Conservation (phyloP, 306 rosid genomes). For the Oemleria cerasiformis region DNA sequence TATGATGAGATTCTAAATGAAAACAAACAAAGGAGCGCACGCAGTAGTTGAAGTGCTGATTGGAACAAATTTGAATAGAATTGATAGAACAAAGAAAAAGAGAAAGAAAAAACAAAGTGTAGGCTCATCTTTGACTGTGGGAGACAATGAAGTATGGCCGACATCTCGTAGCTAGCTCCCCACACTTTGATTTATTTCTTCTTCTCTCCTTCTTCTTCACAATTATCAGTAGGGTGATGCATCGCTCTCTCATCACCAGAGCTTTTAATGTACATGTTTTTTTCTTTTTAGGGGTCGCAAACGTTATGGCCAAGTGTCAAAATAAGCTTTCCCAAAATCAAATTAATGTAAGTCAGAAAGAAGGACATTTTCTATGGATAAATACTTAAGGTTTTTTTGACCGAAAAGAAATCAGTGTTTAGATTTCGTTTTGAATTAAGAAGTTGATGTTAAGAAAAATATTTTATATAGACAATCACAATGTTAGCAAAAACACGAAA, state of each 20-base stretch:
- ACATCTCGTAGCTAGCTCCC: slow-evolving; percentile 26
- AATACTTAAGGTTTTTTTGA: too few species aligned
- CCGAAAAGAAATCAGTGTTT: too few species aligned
- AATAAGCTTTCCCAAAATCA: too few species aligned
- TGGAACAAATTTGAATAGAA: slow-evolving; percentile 31
- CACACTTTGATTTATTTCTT: background rate
- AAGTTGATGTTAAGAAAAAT: too few species aligned
- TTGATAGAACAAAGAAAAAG: background rate
- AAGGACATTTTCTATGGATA: too few species aligned
- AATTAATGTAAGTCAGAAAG: too few species aligned
- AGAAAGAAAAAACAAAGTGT: background rate
- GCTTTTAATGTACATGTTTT: background rate
- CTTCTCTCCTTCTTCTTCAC: slow-evolving; percentile 8
- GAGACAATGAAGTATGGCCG: slow-evolving; percentile 42
- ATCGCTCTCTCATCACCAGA: slow-evolving; percentile 19
- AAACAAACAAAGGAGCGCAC: background rate
- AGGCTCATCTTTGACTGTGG: slow-evolving; percentile 35
- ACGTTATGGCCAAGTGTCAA: too few species aligned
- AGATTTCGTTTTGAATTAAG: too few species aligned
- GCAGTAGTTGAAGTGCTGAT: slow-evolving; percentile 19
- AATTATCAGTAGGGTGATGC: slow-evolving; percentile 27
- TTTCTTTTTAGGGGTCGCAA: background rate
- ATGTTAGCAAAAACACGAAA: too few species aligned
- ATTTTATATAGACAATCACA: too few species aligned
- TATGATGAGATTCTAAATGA: too few species aligned